Base-by-base conservation (phyloP, 2,329 filamentous ascomycete genomes). In the Diaporthe sp. region DNA sequence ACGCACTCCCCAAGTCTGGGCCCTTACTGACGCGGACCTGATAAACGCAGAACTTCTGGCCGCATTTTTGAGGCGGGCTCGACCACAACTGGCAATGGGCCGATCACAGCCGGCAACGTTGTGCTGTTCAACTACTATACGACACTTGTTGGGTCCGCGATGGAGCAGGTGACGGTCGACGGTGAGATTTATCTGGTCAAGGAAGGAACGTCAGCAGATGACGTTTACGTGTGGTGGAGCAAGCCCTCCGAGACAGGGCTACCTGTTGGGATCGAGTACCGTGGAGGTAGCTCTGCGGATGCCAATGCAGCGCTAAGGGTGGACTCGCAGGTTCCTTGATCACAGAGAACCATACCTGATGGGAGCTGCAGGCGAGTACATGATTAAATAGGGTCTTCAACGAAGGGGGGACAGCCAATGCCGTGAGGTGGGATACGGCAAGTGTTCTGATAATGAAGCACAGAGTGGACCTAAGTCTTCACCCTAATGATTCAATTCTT, bases 101-200 rank as follows among this genome's bases (percentile, higher is more conserved):
- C 70, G 4, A 34, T 72, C 55, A 72, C 28, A 25, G 39, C 28
- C 12, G 70, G 70, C 42, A 46, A 42, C 9, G 70, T 72, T 42
- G 70, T 72, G 39, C 70, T 72, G 2, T 72, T 72, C 28, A 72
- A 72, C 70, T 60, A 46, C 22, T 60, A 57, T 15, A 60, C 70
- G 2, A 49, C 53, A 4, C 42, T 60, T 13, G 53, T 28, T 0
- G 70, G 55, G 12, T 72, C 70, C 4, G 70, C 70, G 4, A n/a
- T 72, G 55, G 22, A 60, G 28, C 70, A 60, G 49, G 42, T 72
- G 1, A 49, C 57, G 44, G 22, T 72, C n/a, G 55, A 60, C 7
- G 55, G 42, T 12, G 44, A 72, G 8, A 37, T 13, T 9, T 72
- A 60, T 6, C 8, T 72, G 5, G 55, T 72, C 19, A 72, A 72